Evolutionary conservation across 129 eudicot genomes (phyloP).

Genomic region (Chrysanthemum seticuspe): DNA sequence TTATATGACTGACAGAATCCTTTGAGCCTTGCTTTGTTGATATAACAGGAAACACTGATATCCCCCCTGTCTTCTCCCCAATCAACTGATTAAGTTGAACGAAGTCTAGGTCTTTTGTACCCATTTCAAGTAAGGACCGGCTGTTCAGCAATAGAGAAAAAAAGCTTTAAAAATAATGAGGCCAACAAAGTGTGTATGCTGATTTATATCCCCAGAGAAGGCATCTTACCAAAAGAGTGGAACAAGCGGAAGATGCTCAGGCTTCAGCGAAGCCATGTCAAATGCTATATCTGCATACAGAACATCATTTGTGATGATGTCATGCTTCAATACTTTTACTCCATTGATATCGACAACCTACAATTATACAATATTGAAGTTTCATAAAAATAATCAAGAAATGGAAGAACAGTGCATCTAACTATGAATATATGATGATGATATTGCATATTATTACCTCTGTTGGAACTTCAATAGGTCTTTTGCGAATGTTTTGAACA

Average conservation of each 20-base stretch:
- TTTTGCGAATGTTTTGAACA: slow-evolving; percentile 57
- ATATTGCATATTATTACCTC: slow-evolving; percentile 47
- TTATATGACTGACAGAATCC: slow-evolving; percentile 72
- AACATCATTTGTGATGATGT: slow-evolving; percentile 95
- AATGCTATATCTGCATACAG: slow-evolving; percentile 90
- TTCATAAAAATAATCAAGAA: slow-evolving; percentile 8
- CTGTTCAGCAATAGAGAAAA: slow-evolving; percentile 43
- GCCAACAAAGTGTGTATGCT: no score
- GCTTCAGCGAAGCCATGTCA: slow-evolving; percentile 89
- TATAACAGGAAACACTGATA: slow-evolving; percentile 87
- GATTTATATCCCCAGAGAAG: slow-evolving; percentile 25
- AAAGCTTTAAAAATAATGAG: no score
- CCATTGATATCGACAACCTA: slow-evolving; percentile 80
- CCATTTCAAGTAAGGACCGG: slow-evolving; percentile 99
- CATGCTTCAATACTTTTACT: slow-evolving; percentile 53
- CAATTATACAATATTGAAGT: slow-evolving; percentile 16
- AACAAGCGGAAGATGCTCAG: slow-evolving; percentile 91
- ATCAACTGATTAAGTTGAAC: slow-evolving; percentile 92
- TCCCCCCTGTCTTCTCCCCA: slow-evolving; percentile 98
- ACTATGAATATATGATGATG: background rate
- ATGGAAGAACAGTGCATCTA: slow-evolving; percentile 20
- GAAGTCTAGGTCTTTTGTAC: slow-evolving; percentile 91
- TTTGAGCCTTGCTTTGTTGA: slow-evolving; percentile 70
- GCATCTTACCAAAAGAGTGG: slow-evolving; percentile 94
- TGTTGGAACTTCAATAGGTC: slow-evolving; percentile 62